These are phyloP conservation scores for Massariosphaeria phaeospora DNA, from an alignment of 495 filamentous ascomycete species.

Conservation along the genomic window DNA sequence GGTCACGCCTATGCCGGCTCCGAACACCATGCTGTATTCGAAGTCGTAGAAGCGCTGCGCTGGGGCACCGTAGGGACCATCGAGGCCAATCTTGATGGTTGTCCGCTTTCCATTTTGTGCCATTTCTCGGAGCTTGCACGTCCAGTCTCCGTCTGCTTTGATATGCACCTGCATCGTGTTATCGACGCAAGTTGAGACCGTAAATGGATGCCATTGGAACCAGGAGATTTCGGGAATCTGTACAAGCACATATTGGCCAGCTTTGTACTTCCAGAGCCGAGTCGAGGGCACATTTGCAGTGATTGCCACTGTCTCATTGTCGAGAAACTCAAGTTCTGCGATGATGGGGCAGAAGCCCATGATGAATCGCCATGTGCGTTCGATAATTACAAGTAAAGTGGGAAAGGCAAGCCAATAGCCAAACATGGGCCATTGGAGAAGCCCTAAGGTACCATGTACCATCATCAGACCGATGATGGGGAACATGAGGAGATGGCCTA, in stretches of 20 bases:
- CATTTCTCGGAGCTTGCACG: constrained; percentile 24
- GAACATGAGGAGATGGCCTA: constrained; percentile 42
- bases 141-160: constrained; percentile 40
- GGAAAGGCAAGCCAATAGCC: constrained; percentile 43
- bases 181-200: constrained; percentile 36
- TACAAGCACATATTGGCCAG: constrained; percentile 43
- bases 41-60: constrained; percentile 44
- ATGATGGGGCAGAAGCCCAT: constrained; percentile 35
- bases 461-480: constrained; percentile 40
- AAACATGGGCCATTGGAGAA: constrained; percentile 41
- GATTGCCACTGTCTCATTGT: constrained; percentile 39
- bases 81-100: constrained; percentile 33
- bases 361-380: constrained; percentile 33
- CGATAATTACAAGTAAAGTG: constrained; percentile 35
- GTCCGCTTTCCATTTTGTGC: neutral
- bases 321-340: constrained; percentile 36
- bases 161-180: constrained; percentile 38
- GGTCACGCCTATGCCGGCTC: constrained; percentile 43
- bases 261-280: constrained; percentile 39
- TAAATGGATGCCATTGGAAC: constrained; percentile 44
- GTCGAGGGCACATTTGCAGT: constrained; percentile 34
- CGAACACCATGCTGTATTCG: constrained; percentile 39
- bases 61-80: constrained; percentile 38
- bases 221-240: constrained; percentile 37
- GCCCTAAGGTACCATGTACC: constrained; percentile 37